Evolutionary conservation across 2,329 filamentous ascomycete species (phyloP).

Genomic region (Escovopsis weberi): DNA sequence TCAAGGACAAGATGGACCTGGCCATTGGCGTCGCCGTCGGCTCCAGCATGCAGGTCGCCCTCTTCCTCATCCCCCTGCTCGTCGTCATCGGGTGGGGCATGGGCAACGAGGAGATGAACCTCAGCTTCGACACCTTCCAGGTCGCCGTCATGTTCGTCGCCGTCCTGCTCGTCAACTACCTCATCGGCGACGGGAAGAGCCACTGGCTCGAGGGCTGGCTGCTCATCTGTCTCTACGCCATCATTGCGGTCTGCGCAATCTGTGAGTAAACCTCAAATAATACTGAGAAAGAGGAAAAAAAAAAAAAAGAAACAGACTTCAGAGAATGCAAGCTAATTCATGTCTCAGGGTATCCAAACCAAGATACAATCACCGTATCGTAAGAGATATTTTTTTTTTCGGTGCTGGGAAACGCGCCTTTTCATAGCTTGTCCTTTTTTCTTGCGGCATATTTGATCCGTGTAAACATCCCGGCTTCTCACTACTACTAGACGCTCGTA

Average conservation of each 20-base stretch:
- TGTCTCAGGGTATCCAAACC: conserved; percentile 5
- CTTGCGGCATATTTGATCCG: neutral
- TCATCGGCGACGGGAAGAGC: conserved; percentile 69
- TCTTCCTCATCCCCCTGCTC: conserved; percentile 64
- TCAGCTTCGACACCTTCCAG: conserved; percentile 82
- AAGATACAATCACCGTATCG: neutral
- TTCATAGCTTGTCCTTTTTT: neutral
- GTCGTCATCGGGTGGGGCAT: conserved; percentile 70
- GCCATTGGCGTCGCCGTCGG: conserved; percentile 70
- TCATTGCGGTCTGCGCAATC: conserved; percentile 57
- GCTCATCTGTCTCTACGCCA: conserved; percentile 63
- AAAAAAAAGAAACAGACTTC: neutral
- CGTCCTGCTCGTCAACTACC: conserved; percentile 72
- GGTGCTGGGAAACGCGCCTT: neutral
- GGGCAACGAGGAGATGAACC: conserved; percentile 56
- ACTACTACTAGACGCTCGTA: too few species aligned
- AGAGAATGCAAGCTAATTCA: neutral
- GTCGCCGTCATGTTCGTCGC: conserved; percentile 74
- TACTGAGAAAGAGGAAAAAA: too few species aligned
- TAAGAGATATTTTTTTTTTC: neutral
- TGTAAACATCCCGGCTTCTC: neutral
- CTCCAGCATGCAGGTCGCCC: conserved; percentile 65
- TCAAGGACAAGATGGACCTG: conserved; percentile 77
- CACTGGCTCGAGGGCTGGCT: conserved; percentile 71
- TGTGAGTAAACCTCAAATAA: conserved; percentile 29